These are phyloP conservation scores for Pseudogymnoascus sp. DNA, from an alignment of 2,329 filamentous ascomycete genomes.

Conservation along the genomic window DNA sequence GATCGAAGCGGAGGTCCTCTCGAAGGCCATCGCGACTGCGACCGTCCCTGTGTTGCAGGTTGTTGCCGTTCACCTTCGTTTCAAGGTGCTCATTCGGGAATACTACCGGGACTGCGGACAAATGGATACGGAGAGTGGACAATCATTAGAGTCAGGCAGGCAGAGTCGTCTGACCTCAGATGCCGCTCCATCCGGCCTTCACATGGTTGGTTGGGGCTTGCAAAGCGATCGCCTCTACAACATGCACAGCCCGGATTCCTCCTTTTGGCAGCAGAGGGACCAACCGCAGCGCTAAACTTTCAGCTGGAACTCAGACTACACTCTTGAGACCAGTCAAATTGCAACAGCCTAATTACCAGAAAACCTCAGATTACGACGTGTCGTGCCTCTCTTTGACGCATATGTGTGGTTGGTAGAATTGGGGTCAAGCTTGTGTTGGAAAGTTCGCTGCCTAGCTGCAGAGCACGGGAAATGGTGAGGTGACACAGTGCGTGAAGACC, in stretches of 20 bases:
- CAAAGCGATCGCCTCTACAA: background rate
- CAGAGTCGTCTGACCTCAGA: background rate
- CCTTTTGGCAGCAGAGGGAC: background rate
- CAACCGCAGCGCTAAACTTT: background rate
- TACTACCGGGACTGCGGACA: background rate
- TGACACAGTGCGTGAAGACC: background rate
- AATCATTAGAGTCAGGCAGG: slow-evolving; percentile 3
- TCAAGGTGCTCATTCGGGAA: background rate
- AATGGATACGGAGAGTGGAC: background rate
- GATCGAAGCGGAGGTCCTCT: too few species aligned
- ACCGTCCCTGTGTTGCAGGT: too few species aligned
- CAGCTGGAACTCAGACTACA: background rate
- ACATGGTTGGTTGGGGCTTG: background rate
- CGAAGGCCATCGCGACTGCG: too few species aligned
- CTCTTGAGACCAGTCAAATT: background rate
- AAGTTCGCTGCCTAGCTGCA: background rate
- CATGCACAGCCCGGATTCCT: background rate
- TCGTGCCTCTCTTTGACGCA: too few species aligned
- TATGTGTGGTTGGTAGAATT: too few species aligned
- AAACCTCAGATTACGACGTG: background rate
- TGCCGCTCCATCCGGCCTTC: too few species aligned
- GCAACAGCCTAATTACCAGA: background rate
- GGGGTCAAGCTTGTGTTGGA: background rate
- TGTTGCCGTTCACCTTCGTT: background rate
- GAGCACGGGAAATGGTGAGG: background rate